Percentiles rank a stretch among this genome's conserved stretches.
Evolutionary conservation across 176 grass and related monocot species (phyloP).

Genomic region (barley (Hordeum vulgare)): MorexV3_pseudomolecules_assembly NC_058522.1:84083977-84084476

Average conservation of each 20-base stretch:
- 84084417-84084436: slow-evolving; percentile 58
- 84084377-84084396: slow-evolving; percentile 34
- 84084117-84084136: not conserved
- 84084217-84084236: no score
- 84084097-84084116: not conserved
- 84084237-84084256: no score
- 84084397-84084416: slow-evolving; percentile 52
- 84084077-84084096: not conserved
- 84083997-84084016: not conserved
- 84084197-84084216: no score
- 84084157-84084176: no score
- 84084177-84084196: no score
- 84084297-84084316: not conserved
- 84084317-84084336: not conserved
- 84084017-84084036: not conserved
- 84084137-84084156: no score
- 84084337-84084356: slow-evolving; percentile 20
- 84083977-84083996: not conserved
- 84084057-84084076: not conserved
- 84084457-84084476: not conserved
- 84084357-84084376: slow-evolving; percentile 57
- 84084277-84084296: no score
- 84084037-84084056: not conserved
- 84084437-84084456: not conserved
- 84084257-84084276: no score